phyloP scores from a whole-genome alignment of 306 rosid species.

The Ceratonia siliqua region DNA sequence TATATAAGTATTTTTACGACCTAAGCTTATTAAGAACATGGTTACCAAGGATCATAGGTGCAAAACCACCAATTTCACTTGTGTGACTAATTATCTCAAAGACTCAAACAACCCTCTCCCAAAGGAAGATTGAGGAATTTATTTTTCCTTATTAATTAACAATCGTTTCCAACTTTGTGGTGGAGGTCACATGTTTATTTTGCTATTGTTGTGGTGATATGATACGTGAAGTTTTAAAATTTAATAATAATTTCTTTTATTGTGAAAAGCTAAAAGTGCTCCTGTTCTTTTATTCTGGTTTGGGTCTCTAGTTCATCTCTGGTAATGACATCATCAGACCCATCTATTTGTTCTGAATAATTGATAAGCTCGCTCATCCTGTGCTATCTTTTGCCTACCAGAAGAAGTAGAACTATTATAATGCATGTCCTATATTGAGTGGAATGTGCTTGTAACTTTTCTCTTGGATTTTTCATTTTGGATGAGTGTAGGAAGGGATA shows the following conservation, averaged over 20 bases:
- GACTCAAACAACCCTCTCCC: not conserved
- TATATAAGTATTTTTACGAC: not conserved
- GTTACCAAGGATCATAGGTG: not conserved
- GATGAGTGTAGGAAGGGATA: slow-evolving; percentile 77
- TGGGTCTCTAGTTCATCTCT: too few species aligned
- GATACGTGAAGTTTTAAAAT: not conserved
- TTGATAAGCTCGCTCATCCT: not conserved
- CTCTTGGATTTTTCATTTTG: slow-evolving; percentile 28
- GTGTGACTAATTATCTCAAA: not conserved
- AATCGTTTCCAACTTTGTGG: not conserved
- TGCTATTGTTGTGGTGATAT: not conserved
- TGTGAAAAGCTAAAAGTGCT: not conserved
- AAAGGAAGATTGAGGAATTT: not conserved
- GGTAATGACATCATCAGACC: not conserved
- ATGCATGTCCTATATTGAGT: slow-evolving; percentile 4
- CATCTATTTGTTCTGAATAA: not conserved
- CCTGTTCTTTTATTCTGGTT: not conserved
- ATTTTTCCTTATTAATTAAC: not conserved
- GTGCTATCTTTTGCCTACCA: not conserved
- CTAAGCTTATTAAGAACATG: not conserved
- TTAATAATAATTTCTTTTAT: not conserved
- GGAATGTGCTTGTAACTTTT: slow-evolving; percentile 30
- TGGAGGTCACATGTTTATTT: not conserved
- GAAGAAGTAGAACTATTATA: not conserved
- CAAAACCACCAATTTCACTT: not conserved